Base-by-base conservation (phyloP, 208 protist species). In the Crithidia brevicula region DNA sequence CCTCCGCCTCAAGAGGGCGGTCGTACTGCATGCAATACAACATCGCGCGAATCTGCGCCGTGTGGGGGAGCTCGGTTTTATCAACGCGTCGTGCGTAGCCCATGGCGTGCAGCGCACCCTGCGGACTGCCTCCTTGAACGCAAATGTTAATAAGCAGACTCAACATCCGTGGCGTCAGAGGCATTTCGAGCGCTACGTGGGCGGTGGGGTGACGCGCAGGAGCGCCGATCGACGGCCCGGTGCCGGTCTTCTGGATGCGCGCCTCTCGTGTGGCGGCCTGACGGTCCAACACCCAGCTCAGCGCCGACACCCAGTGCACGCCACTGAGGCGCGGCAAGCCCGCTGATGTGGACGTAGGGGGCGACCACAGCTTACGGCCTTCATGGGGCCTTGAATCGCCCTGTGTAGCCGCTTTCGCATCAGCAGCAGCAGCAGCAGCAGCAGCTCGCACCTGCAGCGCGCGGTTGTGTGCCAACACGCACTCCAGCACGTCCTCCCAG, bases 251-350 rank as follows among this genome's bases (percentile, higher is more conserved):
- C 3, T 68, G 46, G 34, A 96, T 88, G 30, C 86, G 79, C 3
- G 52, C 58, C 52, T 91, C 81, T 3, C 59, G 61, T 27, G 62
- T 45, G 3, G 81, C 72, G 15, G 81, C 82, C 61, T 88, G 83
- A 46, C 88, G 72, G 20, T 81, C 49, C 4, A 73, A 76, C n/a
- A 81, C 80, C 80, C 88, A 94, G 65, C 86, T 86, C 30, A 94
- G 72, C 27, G 88, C 91, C 2, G 88, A 88, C 20, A 84, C 60
- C 89, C 91, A 96, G 72, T 92, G 85, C 25, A 96, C 88, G 9
- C 63, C 31, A 23, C 51, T 30, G 1, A 75, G 22, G 3, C 20
- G 34, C 0, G 61, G 16, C 50, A 64, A 13, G n/a, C 23, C 5
- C n/a, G 10, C 22, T 25, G 23, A 16, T 5, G 5, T 22, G 11